Base-by-base conservation (phyloP, 2,329 filamentous ascomycete genomes). In the Nothophaeocryptopus gaeumannii region DNA sequence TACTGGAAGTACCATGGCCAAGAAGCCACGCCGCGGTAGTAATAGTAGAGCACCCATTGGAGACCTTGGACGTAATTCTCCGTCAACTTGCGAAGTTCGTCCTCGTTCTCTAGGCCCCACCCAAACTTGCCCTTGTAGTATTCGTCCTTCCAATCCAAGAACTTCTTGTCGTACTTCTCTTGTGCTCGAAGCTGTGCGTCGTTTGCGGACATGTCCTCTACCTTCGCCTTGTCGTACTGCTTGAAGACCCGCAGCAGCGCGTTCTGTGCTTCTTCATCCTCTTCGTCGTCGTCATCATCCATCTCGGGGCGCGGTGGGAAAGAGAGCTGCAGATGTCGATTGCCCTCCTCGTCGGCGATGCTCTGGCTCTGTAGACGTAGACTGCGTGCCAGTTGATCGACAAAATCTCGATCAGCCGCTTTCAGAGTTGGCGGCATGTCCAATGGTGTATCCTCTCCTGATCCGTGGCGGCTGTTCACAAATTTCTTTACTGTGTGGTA, bases 1-100 rank as follows among this genome's bases (percentile, higher is more conserved):
- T 96, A 99, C 53, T 79, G 78, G 71, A 96, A 99, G 73, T 88
- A 99, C 93, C 93, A 99, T 11, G 93, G 90, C 93, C 93, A 99
- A 10, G 92, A 97, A 12, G 89, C 93, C 53, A 99, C 93, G 55
- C 93, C 93, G 46, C 86, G 85, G 73, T 99, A 99, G 72, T 99
- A 99, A 75, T 99, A 99, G 71, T 86, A 96, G 42, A 99, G 76
- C 37, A 99, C 93, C 95, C 93, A 99, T 69, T 99, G 93, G 53
- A 99, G 74, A 54, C 93, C 93, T 72, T 99, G 89, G 5, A 99
- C 90, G 63, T 99, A 99, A 71, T 97, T 99, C 71, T 97, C 90
- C 20, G 89, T 86, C 53, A 99, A 77, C 57, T 86, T 85, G 46
- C 78, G 84, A 65, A 97, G 78, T 69, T 95, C 89, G 35, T 83